A percentile compares a stretch with the other conserved stretches of the same genome.
These are phyloP conservation scores for Penicillium psychrosexuale DNA, from an alignment of 2,329 filamentous ascomycete species.

Conservation along the genomic window DNA sequence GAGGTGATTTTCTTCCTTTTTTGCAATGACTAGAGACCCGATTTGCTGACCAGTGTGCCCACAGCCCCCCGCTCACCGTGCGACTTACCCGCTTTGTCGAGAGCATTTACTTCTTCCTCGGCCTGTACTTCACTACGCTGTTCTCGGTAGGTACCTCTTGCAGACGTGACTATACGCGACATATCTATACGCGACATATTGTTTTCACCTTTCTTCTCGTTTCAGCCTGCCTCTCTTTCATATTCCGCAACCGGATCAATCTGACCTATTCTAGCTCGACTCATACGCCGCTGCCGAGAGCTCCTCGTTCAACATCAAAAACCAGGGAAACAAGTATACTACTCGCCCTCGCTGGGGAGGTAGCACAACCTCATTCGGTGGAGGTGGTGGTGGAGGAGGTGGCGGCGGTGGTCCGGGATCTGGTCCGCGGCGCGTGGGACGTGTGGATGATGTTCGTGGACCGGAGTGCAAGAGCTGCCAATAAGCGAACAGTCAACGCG, in stretches of 20 bases:
- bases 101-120: slow-evolving; percentile 47
- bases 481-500: slow-evolving; percentile 11
- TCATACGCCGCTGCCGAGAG: slow-evolving; percentile 46
- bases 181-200: background rate
- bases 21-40: background rate
- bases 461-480: slow-evolving; percentile 49
- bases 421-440: slow-evolving; percentile 42
- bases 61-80: slow-evolving; percentile 46
- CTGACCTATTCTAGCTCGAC: slow-evolving; percentile 40
- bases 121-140: slow-evolving; percentile 49
- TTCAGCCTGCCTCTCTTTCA: background rate
- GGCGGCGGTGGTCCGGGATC: slow-evolving; percentile 29
- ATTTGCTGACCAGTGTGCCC: slow-evolving; percentile 1
- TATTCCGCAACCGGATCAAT: background rate
- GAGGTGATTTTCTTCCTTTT: slow-evolving; percentile 24
- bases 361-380: slow-evolving; percentile 17
- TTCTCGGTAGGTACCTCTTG: slow-evolving; percentile 42
- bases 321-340: slow-evolving; percentile 25
- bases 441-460: slow-evolving; percentile 48
- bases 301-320: slow-evolving; percentile 46
- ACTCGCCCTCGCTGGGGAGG: slow-evolving; percentile 28
- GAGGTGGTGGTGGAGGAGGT: slow-evolving; percentile 30
- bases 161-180: background rate
- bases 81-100: slow-evolving; percentile 43
- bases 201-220: background rate